Base-by-base conservation (phyloP, 2,329 filamentous ascomycete species). In the Ophidiomyces ophidiicola region DNA sequence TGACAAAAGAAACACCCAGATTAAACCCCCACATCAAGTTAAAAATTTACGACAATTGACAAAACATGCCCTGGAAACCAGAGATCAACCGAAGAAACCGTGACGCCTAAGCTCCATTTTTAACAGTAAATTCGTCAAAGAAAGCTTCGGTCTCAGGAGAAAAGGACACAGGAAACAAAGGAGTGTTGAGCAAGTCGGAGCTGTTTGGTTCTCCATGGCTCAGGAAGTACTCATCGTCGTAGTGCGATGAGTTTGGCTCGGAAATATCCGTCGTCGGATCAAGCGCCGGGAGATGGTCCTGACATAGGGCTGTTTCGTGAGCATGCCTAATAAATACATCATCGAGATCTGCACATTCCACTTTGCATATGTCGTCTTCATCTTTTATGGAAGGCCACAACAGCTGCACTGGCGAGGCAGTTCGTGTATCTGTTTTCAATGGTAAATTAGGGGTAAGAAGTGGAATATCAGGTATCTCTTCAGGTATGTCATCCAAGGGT, bases 321-420 rank as follows among this genome's bases (percentile, higher is more conserved):
- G 58, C 56, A 43, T 58, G 55, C 29, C 51, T 57, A 41, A 61
- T 61, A 43, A 64, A 64, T 12, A 63, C 53, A 43, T 63, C 61
- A 12, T 43, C 44, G 12, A 64, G 54, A 23, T 62, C 58, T 1
- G 59, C 57, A 14, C 53, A 54, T 6, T 54, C 49, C 0, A 57
- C 53, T 36, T 57, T 56, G 36, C 55, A 54, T 5, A 52, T 48
- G 28, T 62, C 45, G 1, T 56, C 59, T 2, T 61, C 56, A 3
- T 53, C 56, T 2, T 54, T 54, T 32, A 54, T 53, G n/a, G 58
- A 55, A 10, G 59, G 62, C 30, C 58, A 61, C 34, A 62, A 43
- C 11, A 53, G 50, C 31, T 57, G 52, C 30, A 45, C 43, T 18
- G 53, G 50, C 19, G 57, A 54, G 12, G 15, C 28, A 1, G 33